Evolutionary conservation across 768 basidiomycete species (phyloP), one percentile per base, ranked within the genome.

Genomic region (Naematelia aurantialba): DNA sequence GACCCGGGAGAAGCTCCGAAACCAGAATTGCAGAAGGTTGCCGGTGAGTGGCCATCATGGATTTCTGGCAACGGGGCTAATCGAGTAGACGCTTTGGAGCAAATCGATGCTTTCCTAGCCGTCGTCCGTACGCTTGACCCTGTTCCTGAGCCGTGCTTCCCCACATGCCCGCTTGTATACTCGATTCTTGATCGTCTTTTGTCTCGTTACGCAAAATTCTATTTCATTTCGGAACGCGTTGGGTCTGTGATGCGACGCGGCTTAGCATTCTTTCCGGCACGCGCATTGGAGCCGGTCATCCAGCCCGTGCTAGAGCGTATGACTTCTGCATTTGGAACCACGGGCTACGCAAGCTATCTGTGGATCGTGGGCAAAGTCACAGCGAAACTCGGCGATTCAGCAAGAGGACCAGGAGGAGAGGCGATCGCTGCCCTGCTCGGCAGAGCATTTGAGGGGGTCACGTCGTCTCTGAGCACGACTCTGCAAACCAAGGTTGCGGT

Each of bases 341-440:
- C 88, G 10, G 89, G 88, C 0, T 85, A 86, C 69, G 83, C 93
- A 11, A 87, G 88, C 63, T 98, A 90, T 78, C 76, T 98, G 21
- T 99, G 96, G 96, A 89, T 98, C 59, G 86, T 85, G 27, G 89
- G 91, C 45, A 97, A 97, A 78, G 77, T 89, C 25, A 82, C 90
- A n/a, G 81, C 81, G 29, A 82, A 84, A 64, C 96, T 88, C 70
- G 90, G 88, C 17, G 80, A 85, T 47, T 84, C 85, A 56, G 81
- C 66, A 2, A 59, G 31, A 2, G 62, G 47, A 2, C 63, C 66
- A 11, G 66, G 58, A 17, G 66, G 84, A 31, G 81, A 86, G 61
- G 69, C 80, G 3, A 69, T 96, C 26, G 83, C 83, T 30, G 77
- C 70, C 4, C 79, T 87, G 5, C 83, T 91, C 62, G 79, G 81